phyloP scores from a whole-genome alignment of 1,139 yeast genomes.

The Arxiozyma slooffiae region DNA sequence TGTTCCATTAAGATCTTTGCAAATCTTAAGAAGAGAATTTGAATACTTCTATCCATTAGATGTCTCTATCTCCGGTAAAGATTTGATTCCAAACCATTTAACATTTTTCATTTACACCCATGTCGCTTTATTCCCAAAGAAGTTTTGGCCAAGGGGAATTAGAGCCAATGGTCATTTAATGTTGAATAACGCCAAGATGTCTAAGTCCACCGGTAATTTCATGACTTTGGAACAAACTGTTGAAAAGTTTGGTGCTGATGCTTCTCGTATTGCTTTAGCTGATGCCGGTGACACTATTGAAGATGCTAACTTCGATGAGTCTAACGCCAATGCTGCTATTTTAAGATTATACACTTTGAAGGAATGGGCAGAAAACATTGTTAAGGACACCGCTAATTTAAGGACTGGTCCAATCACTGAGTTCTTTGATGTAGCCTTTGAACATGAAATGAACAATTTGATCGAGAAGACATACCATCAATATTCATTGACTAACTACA shows the following conservation, averaged over 20 bases:
- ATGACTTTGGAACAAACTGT: slow-evolving; percentile 80
- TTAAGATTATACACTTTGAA: slow-evolving; percentile 83
- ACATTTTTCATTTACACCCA: slow-evolving; percentile 91
- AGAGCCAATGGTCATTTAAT: slow-evolving; percentile 93
- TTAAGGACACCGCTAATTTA: slow-evolving; percentile 42
- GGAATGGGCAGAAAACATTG: slow-evolving; percentile 86
- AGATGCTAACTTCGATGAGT: slow-evolving; percentile 96
- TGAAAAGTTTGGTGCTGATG: slow-evolving; percentile 93
- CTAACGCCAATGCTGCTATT: slow-evolving; percentile 95
- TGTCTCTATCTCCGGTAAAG: slow-evolving; percentile 88
- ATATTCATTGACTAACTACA: slow-evolving; percentile 67
- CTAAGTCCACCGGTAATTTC: slow-evolving; percentile 95
- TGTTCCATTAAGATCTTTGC: slow-evolving; percentile 59
- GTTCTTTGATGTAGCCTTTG: slow-evolving; percentile 83
- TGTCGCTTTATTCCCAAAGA: slow-evolving; percentile 84
- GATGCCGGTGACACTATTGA: slow-evolving; percentile 97
- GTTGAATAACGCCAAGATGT: slow-evolving; percentile 95
- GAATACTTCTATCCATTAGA: slow-evolving; percentile 94
- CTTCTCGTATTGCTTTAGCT: slow-evolving; percentile 92
- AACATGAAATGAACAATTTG: slow-evolving; percentile 83
- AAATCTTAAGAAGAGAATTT: slow-evolving; percentile 79
- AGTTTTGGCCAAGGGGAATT: slow-evolving; percentile 88
- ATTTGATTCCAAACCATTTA: slow-evolving; percentile 92
- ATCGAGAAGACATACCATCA: slow-evolving; percentile 62
- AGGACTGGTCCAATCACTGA: slow-evolving; percentile 59